Percentiles rank a stretch among this genome's conserved stretches.
Conservation (phyloP, 352 stramenopile species). For the Globisporangium uncinulatum region DNA sequence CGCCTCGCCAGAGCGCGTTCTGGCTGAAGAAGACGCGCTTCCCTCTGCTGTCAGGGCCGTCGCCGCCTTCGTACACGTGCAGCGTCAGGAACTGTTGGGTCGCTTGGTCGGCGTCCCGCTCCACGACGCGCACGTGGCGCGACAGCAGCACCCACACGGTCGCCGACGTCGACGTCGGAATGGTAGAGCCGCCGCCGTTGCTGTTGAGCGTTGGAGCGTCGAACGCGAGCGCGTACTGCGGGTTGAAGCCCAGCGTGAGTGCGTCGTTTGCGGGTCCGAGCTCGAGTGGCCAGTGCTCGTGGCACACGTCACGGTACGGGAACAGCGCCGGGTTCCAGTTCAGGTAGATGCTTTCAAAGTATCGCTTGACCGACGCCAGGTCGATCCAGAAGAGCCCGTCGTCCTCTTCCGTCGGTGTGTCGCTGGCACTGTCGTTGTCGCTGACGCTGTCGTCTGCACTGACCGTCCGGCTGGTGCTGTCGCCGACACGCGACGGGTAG, state of each 20-base stretch:
- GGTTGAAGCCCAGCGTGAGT: slow-evolving; percentile 91
- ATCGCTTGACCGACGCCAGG: slow-evolving; percentile 88
- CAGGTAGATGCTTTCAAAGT: slow-evolving; percentile 93
- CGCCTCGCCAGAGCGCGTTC: slow-evolving; percentile 66
- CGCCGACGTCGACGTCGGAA: slow-evolving; percentile 19
- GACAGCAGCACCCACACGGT: slow-evolving; percentile 91
- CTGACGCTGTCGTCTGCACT: too few species aligned
- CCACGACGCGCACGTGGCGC: slow-evolving; percentile 85
- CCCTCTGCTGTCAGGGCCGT: slow-evolving; percentile 16
- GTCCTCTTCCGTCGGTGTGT: slow-evolving; percentile 40
- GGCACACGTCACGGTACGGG: slow-evolving; percentile 65
- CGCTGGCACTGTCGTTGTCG: not conserved
- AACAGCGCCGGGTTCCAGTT: slow-evolving; percentile 96
- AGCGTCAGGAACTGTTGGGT: slow-evolving; percentile 85
- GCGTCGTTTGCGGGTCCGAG: slow-evolving; percentile 86
- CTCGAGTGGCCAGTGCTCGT: slow-evolving; percentile 81
- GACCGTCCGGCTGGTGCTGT: not conserved
- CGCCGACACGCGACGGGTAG: slow-evolving; percentile 20
- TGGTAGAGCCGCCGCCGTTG: too few species aligned
- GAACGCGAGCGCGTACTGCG: slow-evolving; percentile 90
- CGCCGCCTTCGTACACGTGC: slow-evolving; percentile 74
- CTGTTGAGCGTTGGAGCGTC: slow-evolving; percentile 10
- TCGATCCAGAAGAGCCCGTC: slow-evolving; percentile 97
- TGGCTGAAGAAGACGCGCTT: slow-evolving; percentile 84
- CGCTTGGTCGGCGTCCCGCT: slow-evolving; percentile 49